A percentile compares a stretch with the other conserved stretches of the same genome.
phyloP scores from a whole-genome alignment of 768 basidiomycete species.

The Trametopsis cervina region DNA sequence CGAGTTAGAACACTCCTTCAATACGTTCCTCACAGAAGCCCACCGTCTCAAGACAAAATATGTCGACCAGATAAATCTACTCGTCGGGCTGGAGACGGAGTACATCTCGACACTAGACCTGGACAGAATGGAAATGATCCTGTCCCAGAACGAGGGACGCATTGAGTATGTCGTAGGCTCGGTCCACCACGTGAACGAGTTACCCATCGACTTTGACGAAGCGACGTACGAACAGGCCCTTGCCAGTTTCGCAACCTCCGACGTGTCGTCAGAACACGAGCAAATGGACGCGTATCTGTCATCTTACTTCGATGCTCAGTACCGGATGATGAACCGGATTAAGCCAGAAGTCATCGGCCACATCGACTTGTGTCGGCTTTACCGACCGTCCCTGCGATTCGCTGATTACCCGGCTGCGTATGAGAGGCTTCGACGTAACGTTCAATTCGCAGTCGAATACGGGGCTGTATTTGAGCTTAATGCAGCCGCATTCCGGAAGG shows the following conservation, averaged over 20 bases:
- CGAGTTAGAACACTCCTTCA: slow-evolving; percentile 58
- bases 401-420: slow-evolving; percentile 52
- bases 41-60: slow-evolving; percentile 64
- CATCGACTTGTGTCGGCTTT: slow-evolving; percentile 87
- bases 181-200: slow-evolving; percentile 81
- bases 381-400: slow-evolving; percentile 56
- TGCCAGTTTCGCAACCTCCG: slow-evolving; percentile 23
- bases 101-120: slow-evolving; percentile 69
- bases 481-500: slow-evolving; percentile 87
- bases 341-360: slow-evolving; percentile 90
- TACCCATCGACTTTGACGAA: slow-evolving; percentile 90
- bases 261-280: slow-evolving; percentile 17
- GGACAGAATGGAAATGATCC: slow-evolving; percentile 43
- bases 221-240: slow-evolving; percentile 62
- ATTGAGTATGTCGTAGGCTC: slow-evolving; percentile 92
- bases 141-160: slow-evolving; percentile 37
- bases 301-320: slow-evolving; percentile 84
- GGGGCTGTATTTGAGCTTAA: slow-evolving; percentile 93
- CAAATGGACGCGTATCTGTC: slow-evolving; percentile 42
- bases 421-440: slow-evolving; percentile 66
- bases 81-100: slow-evolving; percentile 93
- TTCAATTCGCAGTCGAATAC: slow-evolving; percentile 64
- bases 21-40: slow-evolving; percentile 70
- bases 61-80: slow-evolving; percentile 57
- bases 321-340: slow-evolving; percentile 57